Conservation (phyloP, 139 green algal species). For the Pleodorina starrii region DNA sequence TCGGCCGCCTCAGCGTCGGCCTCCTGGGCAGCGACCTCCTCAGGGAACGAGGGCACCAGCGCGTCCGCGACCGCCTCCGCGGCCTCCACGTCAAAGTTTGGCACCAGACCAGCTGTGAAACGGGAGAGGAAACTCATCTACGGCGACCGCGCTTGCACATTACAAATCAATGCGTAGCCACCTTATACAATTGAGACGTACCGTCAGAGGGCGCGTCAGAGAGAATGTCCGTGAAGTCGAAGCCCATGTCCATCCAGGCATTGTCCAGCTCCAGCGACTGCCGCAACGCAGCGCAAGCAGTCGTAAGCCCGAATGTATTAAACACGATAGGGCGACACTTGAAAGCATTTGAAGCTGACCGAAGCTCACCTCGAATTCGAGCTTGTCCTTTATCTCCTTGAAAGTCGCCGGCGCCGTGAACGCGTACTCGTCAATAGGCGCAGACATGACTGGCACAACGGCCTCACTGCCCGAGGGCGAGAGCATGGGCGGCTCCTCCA, state of each 20-base stretch:
- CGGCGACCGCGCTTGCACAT: too few species aligned
- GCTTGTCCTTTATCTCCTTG: slow-evolving; percentile 62
- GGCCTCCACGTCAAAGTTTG: slow-evolving; percentile 28
- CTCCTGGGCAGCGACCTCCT: not conserved
- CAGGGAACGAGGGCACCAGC: not conserved
- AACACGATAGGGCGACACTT: too few species aligned
- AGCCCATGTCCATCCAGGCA: slow-evolving; percentile 65
- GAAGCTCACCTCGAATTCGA: slow-evolving; percentile 41
- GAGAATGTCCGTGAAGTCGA: slow-evolving; percentile 67
- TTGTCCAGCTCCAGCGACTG: slow-evolving; percentile 66
- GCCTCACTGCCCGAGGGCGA: slow-evolving; percentile 30
- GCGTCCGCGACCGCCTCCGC: slow-evolving; percentile 6
- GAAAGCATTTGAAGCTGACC: not conserved
- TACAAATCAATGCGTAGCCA: not conserved
- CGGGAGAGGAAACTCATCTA: not conserved
- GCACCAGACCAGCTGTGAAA: slow-evolving; percentile 52
- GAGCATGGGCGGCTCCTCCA: not conserved
- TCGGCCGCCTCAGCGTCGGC: not conserved
- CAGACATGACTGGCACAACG: slow-evolving; percentile 12
- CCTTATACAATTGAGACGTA: not conserved
- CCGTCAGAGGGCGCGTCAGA: slow-evolving; percentile 40
- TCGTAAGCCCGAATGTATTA: not conserved
- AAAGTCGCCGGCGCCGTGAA: slow-evolving; percentile 12
- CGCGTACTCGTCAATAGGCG: not conserved
- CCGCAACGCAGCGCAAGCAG: not conserved